Evolutionary conservation across 148 eudicot genomes (phyloP).

Genomic region (Vaccinium myrtillus): DNA sequence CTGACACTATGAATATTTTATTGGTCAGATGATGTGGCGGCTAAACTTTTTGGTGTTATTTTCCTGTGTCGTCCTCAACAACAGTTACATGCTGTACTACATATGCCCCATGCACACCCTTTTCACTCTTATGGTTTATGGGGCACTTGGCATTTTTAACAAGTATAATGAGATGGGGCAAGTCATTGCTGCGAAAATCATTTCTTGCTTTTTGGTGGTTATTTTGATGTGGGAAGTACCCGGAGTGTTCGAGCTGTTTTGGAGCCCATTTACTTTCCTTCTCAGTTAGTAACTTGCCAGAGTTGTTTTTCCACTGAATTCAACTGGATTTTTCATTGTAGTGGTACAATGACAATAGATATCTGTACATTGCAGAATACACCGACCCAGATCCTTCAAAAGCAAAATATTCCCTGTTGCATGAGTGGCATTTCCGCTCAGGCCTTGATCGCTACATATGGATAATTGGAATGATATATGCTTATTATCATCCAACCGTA

Average conservation of each 20-base stretch:
- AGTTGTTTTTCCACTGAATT: constrained; percentile 12
- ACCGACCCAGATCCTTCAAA: constrained; percentile 65
- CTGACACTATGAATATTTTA: constrained; percentile 23
- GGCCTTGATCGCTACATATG: constrained; percentile 99
- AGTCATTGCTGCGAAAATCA: constrained; percentile 71
- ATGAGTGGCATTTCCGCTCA: constrained; percentile 95
- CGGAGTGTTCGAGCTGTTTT: constrained; percentile 78
- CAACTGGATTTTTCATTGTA: not conserved
- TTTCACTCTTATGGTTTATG: constrained; percentile 97
- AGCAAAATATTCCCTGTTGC: constrained; percentile 54
- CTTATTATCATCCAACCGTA: constrained; percentile 93
- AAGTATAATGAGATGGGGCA: constrained; percentile 73
- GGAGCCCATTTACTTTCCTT: constrained; percentile 83
- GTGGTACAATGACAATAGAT: not conserved
- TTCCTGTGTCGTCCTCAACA: constrained; percentile 76
- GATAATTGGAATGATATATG: constrained; percentile 97
- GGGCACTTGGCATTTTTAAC: constrained; percentile 80
- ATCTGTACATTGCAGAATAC: constrained; percentile 53
- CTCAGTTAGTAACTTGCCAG: constrained; percentile 46
- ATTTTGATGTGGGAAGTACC: constrained; percentile 92
- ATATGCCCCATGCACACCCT: constrained; percentile 99
- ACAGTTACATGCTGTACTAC: constrained; percentile 79
- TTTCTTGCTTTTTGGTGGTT: constrained; percentile 75
- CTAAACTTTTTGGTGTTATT: constrained; percentile 85
- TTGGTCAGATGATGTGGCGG: constrained; percentile 98